These are phyloP conservation scores for Rhodosporidiobolus odoratus DNA, from an alignment of 768 basidiomycete genomes.

Conservation along the genomic window DNA sequence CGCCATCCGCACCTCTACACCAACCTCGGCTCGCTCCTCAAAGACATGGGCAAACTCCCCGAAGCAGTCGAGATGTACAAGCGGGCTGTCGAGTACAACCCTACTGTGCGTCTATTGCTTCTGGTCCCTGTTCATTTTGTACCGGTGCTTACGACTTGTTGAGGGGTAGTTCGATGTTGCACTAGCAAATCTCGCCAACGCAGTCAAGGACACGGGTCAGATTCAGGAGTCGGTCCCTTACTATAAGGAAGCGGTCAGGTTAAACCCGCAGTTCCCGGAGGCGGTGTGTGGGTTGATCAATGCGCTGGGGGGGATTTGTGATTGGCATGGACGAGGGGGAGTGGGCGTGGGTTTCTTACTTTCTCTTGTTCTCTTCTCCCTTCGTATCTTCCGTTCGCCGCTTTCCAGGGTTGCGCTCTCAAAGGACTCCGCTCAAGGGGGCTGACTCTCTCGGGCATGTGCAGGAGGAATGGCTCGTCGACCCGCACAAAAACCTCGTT, in stretches of 20 bases:
- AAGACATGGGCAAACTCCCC: conserved; percentile 52
- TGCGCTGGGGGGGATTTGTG: conserved; percentile 53
- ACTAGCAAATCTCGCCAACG: conserved; percentile 55
- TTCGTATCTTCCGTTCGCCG: too few species aligned
- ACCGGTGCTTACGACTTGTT: conserved; percentile 51
- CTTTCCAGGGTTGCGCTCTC: too few species aligned
- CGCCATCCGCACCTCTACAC: conserved; percentile 55
- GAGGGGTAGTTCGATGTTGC: conserved; percentile 49
- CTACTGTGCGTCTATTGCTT: conserved; percentile 19
- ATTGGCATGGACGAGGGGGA: conserved; percentile 51
- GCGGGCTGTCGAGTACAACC: conserved; percentile 37
- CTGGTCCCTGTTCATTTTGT: too few species aligned
- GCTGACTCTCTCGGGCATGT: neutral
- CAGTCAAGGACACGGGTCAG: conserved; percentile 53
- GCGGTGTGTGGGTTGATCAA: conserved; percentile 54
- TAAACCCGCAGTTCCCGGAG: conserved; percentile 52
- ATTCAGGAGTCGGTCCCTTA: conserved; percentile 52
- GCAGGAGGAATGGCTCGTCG: conserved; percentile 30
- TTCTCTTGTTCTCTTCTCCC: conserved; percentile 6
- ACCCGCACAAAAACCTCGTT: conserved; percentile 2
- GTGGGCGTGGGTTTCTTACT: conserved; percentile 39
- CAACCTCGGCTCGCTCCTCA: conserved; percentile 54
- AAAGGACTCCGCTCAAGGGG: too few species aligned
- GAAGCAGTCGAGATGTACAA: conserved; percentile 48
- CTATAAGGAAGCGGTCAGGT: conserved; percentile 51